A percentile compares a stretch with the other conserved stretches of the same genome.
These are phyloP conservation scores for Boletus huronensis DNA, from an alignment of 768 basidiomycete genomes.

Conservation along the genomic window DNA sequence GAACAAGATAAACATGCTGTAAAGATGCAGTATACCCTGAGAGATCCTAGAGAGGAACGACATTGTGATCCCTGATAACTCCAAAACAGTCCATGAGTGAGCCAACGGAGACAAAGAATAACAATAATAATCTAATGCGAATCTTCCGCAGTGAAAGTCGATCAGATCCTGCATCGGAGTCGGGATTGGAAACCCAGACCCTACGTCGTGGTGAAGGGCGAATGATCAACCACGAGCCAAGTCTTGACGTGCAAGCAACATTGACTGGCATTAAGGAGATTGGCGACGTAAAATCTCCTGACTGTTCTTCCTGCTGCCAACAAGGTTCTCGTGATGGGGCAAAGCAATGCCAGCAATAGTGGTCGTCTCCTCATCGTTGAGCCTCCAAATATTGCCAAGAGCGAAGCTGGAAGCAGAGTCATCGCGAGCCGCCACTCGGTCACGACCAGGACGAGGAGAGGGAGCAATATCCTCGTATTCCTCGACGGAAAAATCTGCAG, in stretches of 20 bases:
- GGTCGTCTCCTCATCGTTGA: constrained; percentile 70
- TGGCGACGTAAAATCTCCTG: constrained; percentile 35
- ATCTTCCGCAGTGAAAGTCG: constrained; percentile 19
- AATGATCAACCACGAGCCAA: background rate
- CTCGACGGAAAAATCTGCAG: constrained; percentile 62
- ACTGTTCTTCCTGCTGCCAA: constrained; percentile 40
- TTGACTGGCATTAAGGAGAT: constrained; percentile 23
- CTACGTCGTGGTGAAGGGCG: background rate
- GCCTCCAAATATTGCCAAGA: constrained; percentile 60
- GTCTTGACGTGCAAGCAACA: background rate
- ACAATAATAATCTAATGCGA: constrained; percentile 30
- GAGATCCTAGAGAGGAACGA: constrained; percentile 32
- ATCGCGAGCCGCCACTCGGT: constrained; percentile 23
- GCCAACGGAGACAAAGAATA: constrained; percentile 27
- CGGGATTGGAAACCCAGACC: background rate
- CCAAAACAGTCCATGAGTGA: constrained; percentile 34
- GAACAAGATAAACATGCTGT: constrained; percentile 36
- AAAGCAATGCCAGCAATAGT: constrained; percentile 49
- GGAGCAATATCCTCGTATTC: constrained; percentile 43
- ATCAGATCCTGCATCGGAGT: constrained; percentile 6
- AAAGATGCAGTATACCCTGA: constrained; percentile 33
- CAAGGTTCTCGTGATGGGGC: constrained; percentile 38
- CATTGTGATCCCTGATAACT: constrained; percentile 24
- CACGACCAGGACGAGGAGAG: constrained; percentile 27
- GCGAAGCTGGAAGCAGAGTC: constrained; percentile 32